These are phyloP conservation scores for Ophiostoma australiae DNA, from an alignment of 2,329 filamentous ascomycete genomes.

Conservation along the genomic window DNA sequence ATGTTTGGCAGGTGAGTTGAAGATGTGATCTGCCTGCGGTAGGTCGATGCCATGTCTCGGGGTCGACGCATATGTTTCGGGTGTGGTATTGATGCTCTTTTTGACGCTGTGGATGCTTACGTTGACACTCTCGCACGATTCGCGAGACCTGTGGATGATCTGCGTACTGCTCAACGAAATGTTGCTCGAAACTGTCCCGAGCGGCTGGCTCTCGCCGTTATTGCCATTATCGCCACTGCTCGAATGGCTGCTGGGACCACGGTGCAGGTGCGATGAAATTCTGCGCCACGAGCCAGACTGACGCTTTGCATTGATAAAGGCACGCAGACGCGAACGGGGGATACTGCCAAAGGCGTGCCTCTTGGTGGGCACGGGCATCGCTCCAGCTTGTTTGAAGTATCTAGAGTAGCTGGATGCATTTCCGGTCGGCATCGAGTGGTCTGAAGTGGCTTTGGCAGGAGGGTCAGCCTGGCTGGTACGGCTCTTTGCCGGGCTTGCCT, in stretches of 20 bases:
- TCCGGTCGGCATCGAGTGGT: background rate
- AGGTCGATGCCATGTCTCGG: background rate
- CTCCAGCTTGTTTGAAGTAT: background rate
- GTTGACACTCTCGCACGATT: background rate
- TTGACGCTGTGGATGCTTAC: background rate
- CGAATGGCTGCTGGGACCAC: background rate
- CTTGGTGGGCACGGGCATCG: background rate
- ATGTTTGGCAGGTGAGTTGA: background rate
- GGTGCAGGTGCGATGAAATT: background rate
- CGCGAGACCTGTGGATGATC: background rate
- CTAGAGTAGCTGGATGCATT: background rate
- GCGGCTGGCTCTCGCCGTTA: background rate
- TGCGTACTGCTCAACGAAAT: slow-evolving; percentile 4
- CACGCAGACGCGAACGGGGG: slow-evolving; percentile 10
- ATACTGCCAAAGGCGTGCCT: slow-evolving; percentile 9
- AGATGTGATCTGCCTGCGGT: background rate
- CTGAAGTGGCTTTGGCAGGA: too few relatives aligned
- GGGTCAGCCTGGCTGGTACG: background rate
- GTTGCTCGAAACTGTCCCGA: background rate
- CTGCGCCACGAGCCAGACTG: slow-evolving; percentile 18
- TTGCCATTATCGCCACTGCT: background rate
- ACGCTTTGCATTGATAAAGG: slow-evolving; percentile 14
- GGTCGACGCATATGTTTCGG: background rate
- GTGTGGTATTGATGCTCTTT: background rate
- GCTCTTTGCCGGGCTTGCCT: background rate